Base-by-base conservation (phyloP, 306 rosid species). In the Macrotyloma uniflorum region DNA sequence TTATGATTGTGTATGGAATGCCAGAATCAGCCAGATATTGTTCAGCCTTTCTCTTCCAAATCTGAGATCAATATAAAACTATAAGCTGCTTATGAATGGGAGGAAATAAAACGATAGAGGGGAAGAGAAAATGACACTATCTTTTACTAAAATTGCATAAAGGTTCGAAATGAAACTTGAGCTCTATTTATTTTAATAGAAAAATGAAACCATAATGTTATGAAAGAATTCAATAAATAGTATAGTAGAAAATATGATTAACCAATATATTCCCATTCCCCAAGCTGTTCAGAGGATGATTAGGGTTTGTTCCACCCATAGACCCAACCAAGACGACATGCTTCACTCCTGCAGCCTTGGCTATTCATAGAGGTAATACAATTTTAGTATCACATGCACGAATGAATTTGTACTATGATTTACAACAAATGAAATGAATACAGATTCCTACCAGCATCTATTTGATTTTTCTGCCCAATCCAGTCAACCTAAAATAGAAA, bases 21-120 rank as follows among this genome's bases (percentile, higher is more conserved):
- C 98, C 98, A 53, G 97, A 95, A 74, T 91, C 93, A n/a, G 93
- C 91, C 72, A 95, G 88, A 87, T 95, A 95, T 82, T 90, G 90
- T 88, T 95, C 98, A 61, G 98, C 96, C 83, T 95, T 95, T 77
- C 98, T 89, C 89, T 95, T 95, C 98, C 98, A 95, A 72, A 95
- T 81, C 98, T 95, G 85, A 67, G 13, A 62, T 76, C 26, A 72
- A 59, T 24, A 64, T 51, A 18, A 38, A 51, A 51, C 4, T 53
- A 26, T 38, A 62, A 65, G 55, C 40, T 65, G 57, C 57, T 22
- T 30, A 28, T 51, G 59, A 42, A 74, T 18, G 59, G 64, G 64
- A 43, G 54, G 13, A 47, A 38, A 32, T 28, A 10, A 5, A 74
- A 77, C 19, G n/a, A 69, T 11, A 16, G 28, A 19, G 14, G 62